Percentiles rank a stretch among this genome's conserved stretches.
Conservation (phyloP, 1,284 basidiomycete species). For the Pascua sp. region DNA sequence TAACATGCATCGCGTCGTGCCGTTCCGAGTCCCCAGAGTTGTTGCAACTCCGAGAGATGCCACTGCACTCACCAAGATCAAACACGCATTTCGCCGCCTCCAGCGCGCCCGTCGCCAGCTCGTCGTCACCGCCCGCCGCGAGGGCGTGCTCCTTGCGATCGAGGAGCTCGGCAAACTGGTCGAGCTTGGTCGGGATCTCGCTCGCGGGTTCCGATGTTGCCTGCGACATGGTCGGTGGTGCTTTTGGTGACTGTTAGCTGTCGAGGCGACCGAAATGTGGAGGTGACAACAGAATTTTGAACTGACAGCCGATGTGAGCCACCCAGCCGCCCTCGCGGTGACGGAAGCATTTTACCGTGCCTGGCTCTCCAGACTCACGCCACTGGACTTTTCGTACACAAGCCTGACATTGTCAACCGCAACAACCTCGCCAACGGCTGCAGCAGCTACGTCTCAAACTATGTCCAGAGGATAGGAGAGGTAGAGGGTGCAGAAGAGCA, state of each 20-base stretch:
- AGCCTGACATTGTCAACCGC: too few species aligned
- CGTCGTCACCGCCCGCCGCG: slow-evolving; percentile 54
- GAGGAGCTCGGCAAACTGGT: slow-evolving; percentile 9
- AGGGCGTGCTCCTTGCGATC: slow-evolving; percentile 25
- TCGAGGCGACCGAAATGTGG: neutral
- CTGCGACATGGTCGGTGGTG: slow-evolving; percentile 3
- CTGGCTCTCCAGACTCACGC: too few species aligned
- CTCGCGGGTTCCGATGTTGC: neutral
- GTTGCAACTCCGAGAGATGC: neutral
- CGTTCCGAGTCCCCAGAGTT: slow-evolving; percentile 60
- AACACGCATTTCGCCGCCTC: slow-evolving; percentile 72
- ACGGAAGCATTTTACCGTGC: too few species aligned
- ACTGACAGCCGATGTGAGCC: too few species aligned
- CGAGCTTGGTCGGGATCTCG: slow-evolving; percentile 9
- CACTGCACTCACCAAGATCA: slow-evolving; percentile 65
- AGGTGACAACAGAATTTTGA: too few species aligned
- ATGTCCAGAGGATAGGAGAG: too few species aligned
- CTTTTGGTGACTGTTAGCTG: neutral
- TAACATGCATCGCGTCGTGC: neutral
- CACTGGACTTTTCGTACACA: too few species aligned
- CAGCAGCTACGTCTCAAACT: too few species aligned
- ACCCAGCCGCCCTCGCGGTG: too few species aligned
- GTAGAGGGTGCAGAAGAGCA: too few species aligned
- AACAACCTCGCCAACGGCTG: too few species aligned
- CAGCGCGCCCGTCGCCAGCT: slow-evolving; percentile 62